Evolutionary conservation across 495 filamentous ascomycete genomes (phyloP).

Genomic region (Penicillium subrubescens): DNA sequence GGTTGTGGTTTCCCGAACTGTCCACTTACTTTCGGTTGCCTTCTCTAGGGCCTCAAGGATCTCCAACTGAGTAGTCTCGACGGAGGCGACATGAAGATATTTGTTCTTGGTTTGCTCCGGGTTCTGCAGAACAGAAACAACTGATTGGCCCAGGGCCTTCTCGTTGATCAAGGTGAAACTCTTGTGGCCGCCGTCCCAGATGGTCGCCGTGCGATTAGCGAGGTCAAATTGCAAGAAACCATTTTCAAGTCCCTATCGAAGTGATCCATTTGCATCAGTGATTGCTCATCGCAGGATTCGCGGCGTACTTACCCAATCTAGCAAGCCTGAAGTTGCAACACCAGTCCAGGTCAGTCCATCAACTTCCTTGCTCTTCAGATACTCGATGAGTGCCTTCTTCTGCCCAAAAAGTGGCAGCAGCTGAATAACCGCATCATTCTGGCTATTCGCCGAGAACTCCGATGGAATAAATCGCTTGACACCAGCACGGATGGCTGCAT

Average conservation of each 20-base stretch:
- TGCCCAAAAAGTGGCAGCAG: slow-evolving; percentile 45
- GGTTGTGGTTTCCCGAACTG: slow-evolving; percentile 33
- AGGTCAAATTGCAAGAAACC: slow-evolving; percentile 51
- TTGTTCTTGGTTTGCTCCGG: slow-evolving; percentile 47
- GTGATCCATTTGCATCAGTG: not conserved
- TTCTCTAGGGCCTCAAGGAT: slow-evolving; percentile 48
- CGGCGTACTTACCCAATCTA: slow-evolving; percentile 47
- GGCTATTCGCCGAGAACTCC: slow-evolving; percentile 37
- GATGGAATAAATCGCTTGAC: slow-evolving; percentile 45
- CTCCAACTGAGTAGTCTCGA: slow-evolving; percentile 48
- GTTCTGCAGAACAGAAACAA: slow-evolving; percentile 42
- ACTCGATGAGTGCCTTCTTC: slow-evolving; percentile 48
- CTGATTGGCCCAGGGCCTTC: slow-evolving; percentile 38
- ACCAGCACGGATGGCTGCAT: slow-evolving; percentile 6
- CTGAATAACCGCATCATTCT: slow-evolving; percentile 33
- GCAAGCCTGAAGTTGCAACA: slow-evolving; percentile 50
- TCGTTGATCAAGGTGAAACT: slow-evolving; percentile 44
- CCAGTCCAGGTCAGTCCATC: slow-evolving; percentile 50
- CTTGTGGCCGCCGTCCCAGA: slow-evolving; percentile 47
- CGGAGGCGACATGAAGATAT: slow-evolving; percentile 49
- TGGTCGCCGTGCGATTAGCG: slow-evolving; percentile 40
- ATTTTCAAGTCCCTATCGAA: slow-evolving; percentile 33
- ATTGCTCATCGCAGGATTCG: not conserved
- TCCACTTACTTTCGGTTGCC: slow-evolving; percentile 43
- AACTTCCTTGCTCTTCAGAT: slow-evolving; percentile 46